Base-by-base conservation (phyloP, 106 monocot genomes). In the Amphibolis antarctica region DNA sequence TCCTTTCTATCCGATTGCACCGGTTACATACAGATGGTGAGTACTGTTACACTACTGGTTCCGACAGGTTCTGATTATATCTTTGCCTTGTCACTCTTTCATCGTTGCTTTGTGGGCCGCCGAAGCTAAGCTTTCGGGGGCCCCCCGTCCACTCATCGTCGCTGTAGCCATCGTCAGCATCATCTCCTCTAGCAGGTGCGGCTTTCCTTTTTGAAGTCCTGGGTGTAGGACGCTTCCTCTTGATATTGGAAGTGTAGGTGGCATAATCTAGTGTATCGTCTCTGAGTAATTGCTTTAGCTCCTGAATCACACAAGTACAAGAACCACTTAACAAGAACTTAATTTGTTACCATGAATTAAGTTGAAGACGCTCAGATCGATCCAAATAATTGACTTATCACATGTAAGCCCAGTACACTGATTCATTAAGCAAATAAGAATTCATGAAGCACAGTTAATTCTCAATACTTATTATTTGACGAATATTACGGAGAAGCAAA, bases 111-210 rank as follows among this genome's bases (percentile, higher is more conserved):
- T 73, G 80, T 47, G 76, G 74, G 51, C 30, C 73, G 20, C 66
- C 62, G 27, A 84, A 96, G 62, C 74, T 75, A n/a, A 96, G 86
- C 61, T 47, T 77, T 27, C 76, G 71, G 3, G 81, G 69, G 5
- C 83, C 89, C 9, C 89, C 79, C 0, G 69, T 76, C 94, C 94
- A 96, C n/a, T 81, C 75, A 25, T 83, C 86, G n/a, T 83, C 93
- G 3, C 71, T 65, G 6, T 25, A 73, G 25, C 83, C 83, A 4
- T 80, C 70, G 1, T 74, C 74, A 43, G 83, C 83, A 12, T 80
- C 76, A 1, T 72, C 85, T 0, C 62, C 75, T 0, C 53, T 63
- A 1, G 48, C 45, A 9, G 22, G 63, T 10, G 71, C 42, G 25
- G 74, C 46, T 72, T 74, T 93, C 58, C 53, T 72, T 65, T 75